Evolutionary conservation across 352 stramenopile genomes (phyloP).

Genomic region (Globisporangium iwayamae): DNA sequence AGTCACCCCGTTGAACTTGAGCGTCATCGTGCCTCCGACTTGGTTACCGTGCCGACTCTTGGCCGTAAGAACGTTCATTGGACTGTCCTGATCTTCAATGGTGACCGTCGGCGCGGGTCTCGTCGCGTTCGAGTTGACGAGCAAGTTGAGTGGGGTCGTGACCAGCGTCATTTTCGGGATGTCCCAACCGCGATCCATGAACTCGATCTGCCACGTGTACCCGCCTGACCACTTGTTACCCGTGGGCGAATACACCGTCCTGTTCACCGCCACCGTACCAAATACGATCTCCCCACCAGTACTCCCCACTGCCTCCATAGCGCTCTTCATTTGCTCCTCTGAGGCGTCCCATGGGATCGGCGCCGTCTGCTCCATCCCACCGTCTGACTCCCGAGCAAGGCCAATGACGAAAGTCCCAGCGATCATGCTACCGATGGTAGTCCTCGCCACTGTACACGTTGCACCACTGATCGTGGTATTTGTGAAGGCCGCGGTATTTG

Average conservation of each 20-base stretch:
- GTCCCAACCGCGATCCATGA: conserved; percentile 75
- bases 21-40: conserved; percentile 78
- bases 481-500: conserved; percentile 22
- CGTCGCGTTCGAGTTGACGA: conserved; percentile 26
- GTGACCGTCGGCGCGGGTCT: conserved; percentile 19
- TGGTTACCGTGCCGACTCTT: conserved; percentile 89
- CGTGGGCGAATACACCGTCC: conserved; percentile 77
- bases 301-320: conserved; percentile 35
- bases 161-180: conserved; percentile 73
- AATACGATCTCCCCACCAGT: conserved; percentile 67
- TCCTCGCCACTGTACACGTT: conserved; percentile 33
- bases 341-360: conserved; percentile 76
- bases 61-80: conserved; percentile 46
- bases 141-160: conserved; percentile 7
- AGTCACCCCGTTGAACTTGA: conserved; percentile 43
- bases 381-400: conserved; percentile 40
- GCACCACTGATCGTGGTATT: too few species aligned
- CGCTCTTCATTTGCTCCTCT: conserved; percentile 54
- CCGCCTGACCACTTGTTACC: conserved; percentile 90
- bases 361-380: conserved; percentile 14
- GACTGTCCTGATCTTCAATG: conserved; percentile 44
- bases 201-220: conserved; percentile 94
- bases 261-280: conserved; percentile 79
- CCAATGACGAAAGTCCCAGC: conserved; percentile 57
- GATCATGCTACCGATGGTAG: conserved; percentile 61